Base-by-base conservation (phyloP, 1,284 basidiomycete genomes). In the Ceratobasidium sp. region DNA sequence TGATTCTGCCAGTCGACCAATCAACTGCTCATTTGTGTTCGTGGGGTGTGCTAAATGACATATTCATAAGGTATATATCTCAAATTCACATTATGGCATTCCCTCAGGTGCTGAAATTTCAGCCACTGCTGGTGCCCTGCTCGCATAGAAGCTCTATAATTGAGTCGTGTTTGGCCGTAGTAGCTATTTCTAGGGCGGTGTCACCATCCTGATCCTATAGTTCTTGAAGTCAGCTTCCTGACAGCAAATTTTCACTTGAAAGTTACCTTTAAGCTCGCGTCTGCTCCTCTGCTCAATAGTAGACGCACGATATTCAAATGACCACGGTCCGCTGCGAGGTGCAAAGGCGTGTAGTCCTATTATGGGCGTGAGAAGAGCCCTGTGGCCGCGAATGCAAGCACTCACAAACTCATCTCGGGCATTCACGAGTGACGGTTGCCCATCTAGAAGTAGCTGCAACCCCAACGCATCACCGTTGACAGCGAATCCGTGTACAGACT, bases 311-410 rank as follows among this genome's bases (percentile, higher is more conserved):
- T 83, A 0, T 84, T 83, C 3, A 84, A 69, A 77, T 89, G 86
- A 0, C 94, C 95, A 80, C 95, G 85, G 80, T 97, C 95, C 22
- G 89, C 88, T 0, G 95, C 94, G 0, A 96, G 85, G 79, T 97
- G 95, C 29, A 97, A 81, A 14, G 94, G 86, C 0, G 94, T 92
- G 80, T 93, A 95, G 41, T 92, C 94, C 93, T 96, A 80, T 59
- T 43, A 74, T 73, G 66, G 29, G 51, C 46, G 58, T 68, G n/a
- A 74, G 37, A 16, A 31, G 41, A 34, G 39, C 4, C 27, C 22
- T 29, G 8, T 6, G 16, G 24, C 22, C 43, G 19, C 31, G 39
- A 16, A 13, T 27, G 24, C n/a, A 43, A 37, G 43, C 27, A 80
- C 82, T 81, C 81, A 95, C 94, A 83, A 88, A 92, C 83, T 91